Conservation (phyloP, 495 filamentous ascomycete genomes). For the Sphaerosporella brunnea region DNA sequence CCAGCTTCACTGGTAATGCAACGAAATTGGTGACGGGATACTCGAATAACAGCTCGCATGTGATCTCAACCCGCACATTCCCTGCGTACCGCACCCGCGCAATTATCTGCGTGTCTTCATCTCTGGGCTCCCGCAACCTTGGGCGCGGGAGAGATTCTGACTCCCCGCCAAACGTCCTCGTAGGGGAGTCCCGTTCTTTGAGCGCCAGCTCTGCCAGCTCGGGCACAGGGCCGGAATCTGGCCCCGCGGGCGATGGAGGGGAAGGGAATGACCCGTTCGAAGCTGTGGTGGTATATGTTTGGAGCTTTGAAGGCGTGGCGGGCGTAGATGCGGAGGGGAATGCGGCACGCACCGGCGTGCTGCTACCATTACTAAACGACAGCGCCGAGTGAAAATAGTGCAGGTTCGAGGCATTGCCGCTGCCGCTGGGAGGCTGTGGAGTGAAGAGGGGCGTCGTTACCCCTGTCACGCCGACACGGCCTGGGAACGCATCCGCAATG, state of each 20-base stretch:
- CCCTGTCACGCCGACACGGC: slow-evolving; percentile 21
- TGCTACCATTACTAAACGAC: slow-evolving; percentile 42
- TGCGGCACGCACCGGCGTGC: slow-evolving; percentile 41
- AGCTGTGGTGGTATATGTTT: not conserved
- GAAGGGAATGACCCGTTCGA: not conserved
- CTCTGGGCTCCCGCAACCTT: slow-evolving; percentile 30
- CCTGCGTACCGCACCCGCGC: slow-evolving; percentile 77
- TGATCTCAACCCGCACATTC: slow-evolving; percentile 67
- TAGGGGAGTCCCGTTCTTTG: not conserved
- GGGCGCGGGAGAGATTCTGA: slow-evolving; percentile 2
- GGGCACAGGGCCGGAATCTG: not conserved
- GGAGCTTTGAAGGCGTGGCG: slow-evolving; percentile 7
- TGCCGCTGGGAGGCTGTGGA: slow-evolving; percentile 28
- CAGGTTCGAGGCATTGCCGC: slow-evolving; percentile 71
- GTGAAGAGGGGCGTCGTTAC: slow-evolving; percentile 23
- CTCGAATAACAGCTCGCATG: slow-evolving; percentile 85
- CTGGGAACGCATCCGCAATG: slow-evolving; percentile 20
- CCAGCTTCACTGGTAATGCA: slow-evolving; percentile 73
- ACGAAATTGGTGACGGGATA: slow-evolving; percentile 97
- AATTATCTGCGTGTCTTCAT: slow-evolving; percentile 71
- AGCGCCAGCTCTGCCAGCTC: not conserved
- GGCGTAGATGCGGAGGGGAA: slow-evolving; percentile 24
- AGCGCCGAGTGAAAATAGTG: slow-evolving; percentile 82
- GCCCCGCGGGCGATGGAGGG: not conserved
- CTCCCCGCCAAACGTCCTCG: not conserved